These are phyloP conservation scores for Collybiopsis luxurians DNA, from an alignment of 768 basidiomycete species.

Conservation along the genomic window DNA sequence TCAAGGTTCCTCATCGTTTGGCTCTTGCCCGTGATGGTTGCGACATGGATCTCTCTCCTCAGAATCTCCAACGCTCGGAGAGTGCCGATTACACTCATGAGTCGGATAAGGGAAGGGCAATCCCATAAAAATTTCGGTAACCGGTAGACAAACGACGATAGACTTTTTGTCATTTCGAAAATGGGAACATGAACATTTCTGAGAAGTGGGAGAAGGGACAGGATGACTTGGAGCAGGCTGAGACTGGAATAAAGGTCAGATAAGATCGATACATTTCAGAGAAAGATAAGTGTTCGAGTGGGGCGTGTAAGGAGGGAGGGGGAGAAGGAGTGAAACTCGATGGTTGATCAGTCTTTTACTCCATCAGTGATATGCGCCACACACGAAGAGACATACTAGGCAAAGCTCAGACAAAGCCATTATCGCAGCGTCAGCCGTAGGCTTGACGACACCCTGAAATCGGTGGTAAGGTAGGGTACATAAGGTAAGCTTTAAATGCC, in stretches of 20 bases:
- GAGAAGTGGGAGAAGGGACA: constrained; percentile 72
- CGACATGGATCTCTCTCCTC: constrained; percentile 64
- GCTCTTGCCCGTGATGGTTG: constrained; percentile 50
- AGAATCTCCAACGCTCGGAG: constrained; percentile 71
- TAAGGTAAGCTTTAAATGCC: no score
- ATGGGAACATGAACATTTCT: constrained; percentile 58
- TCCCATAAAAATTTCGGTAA: constrained; percentile 68
- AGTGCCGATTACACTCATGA: constrained; percentile 76
- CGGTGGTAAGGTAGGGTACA: no score
- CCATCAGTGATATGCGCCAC: no score
- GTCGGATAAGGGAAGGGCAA: constrained; percentile 67
- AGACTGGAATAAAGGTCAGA: constrained; percentile 70
- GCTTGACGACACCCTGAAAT: no score
- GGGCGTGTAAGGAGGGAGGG: constrained; percentile 44
- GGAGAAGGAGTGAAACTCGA: no score
- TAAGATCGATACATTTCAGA: constrained; percentile 64
- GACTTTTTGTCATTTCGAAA: constrained; percentile 34
- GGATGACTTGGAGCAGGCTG: constrained; percentile 75
- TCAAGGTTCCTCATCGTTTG: constrained; percentile 65
- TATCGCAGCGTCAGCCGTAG: no score
- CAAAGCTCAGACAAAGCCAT: no score
- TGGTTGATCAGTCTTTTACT: no score
- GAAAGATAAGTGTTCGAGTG: constrained; percentile 67
- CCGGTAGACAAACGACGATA: constrained; percentile 74
- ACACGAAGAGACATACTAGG: no score